Evolutionary conservation across 1,284 basidiomycete genomes (phyloP).

Genomic region (Tausonia pullulans): DNA sequence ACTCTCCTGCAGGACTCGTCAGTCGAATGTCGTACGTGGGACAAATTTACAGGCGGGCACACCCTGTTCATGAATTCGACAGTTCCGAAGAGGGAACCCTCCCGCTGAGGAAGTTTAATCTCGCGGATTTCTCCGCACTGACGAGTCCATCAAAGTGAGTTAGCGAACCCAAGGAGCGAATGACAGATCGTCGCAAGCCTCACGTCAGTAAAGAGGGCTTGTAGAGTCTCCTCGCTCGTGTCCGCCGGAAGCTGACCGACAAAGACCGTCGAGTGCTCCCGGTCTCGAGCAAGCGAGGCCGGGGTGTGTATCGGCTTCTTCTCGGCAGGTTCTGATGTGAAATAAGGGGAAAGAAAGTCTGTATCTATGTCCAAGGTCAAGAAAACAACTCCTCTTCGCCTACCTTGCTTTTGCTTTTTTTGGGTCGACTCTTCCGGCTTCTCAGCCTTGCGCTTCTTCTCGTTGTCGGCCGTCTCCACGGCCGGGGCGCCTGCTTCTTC

Average conservation of each 20-base stretch:
- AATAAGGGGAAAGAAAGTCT: too few relatives aligned
- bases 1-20: neutral
- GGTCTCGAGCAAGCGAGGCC: slow-evolving; percentile 42
- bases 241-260: slow-evolving; percentile 57
- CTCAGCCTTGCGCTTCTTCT: slow-evolving; percentile 20
- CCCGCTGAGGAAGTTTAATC: slow-evolving; percentile 35
- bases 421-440: neutral
- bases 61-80: slow-evolving; percentile 67
- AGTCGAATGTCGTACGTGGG: too few relatives aligned
- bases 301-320: too few relatives aligned
- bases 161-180: neutral
- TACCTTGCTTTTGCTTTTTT: too few relatives aligned
- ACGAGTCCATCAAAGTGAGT: neutral
- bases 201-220: slow-evolving; percentile 70
- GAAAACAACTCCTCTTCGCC: too few relatives aligned
- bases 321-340: too few relatives aligned
- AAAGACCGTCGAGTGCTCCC: slow-evolving; percentile 88
- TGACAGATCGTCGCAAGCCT: slow-evolving; percentile 27
- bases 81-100: slow-evolving; percentile 52
- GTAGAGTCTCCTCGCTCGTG: slow-evolving; percentile 55
- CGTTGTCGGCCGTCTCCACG: slow-evolving; percentile 1
- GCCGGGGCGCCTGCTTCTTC: slow-evolving; percentile 1
- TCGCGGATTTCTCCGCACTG: slow-evolving; percentile 77
- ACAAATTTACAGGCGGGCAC: slow-evolving; percentile 19
- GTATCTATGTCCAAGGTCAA: too few relatives aligned